Conservation (phyloP, 306 rosid species). For the Rosa multiflora region DNA sequence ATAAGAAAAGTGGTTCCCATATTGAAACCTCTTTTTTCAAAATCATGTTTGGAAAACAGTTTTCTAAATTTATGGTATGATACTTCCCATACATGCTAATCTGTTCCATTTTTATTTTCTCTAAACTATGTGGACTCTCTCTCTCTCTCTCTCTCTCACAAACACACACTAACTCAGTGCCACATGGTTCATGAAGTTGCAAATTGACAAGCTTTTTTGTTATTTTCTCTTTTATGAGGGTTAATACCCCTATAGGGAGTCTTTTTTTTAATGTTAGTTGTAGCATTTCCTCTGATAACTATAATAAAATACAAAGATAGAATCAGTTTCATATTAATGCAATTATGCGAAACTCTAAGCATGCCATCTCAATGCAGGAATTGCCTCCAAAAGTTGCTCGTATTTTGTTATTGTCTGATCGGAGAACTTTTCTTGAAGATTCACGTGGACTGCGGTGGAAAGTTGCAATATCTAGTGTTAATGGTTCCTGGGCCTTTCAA, state of each 20-base stretch:
- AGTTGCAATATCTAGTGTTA: conserved; percentile 34
- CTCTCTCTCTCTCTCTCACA: neutral
- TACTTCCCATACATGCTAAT: neutral
- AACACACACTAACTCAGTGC: neutral
- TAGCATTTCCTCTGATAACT: neutral
- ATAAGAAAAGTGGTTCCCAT: conserved; percentile 21
- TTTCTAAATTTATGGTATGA: conserved; percentile 46
- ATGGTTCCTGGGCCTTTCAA: conserved; percentile 46
- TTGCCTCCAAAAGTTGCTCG: conserved; percentile 59
- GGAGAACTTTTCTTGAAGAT: conserved; percentile 51
- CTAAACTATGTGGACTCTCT: neutral
- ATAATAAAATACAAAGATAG: neutral
- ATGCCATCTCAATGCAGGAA: conserved; percentile 39
- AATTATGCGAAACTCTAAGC: conserved; percentile 1
- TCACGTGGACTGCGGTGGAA: conserved; percentile 44
- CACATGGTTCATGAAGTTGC: neutral
- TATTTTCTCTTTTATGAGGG: neutral
- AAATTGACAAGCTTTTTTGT: neutral
- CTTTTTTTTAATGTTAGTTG: neutral
- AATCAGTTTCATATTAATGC: neutral
- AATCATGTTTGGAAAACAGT: conserved; percentile 42
- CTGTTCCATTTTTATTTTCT: conserved; percentile 7
- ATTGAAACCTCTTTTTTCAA: conserved; percentile 52
- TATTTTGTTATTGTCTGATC: conserved; percentile 35
- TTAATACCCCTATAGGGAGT: neutral